Evolutionary conservation across 768 basidiomycete species (phyloP).

Genomic region (Boletus rex-veris): DNA sequence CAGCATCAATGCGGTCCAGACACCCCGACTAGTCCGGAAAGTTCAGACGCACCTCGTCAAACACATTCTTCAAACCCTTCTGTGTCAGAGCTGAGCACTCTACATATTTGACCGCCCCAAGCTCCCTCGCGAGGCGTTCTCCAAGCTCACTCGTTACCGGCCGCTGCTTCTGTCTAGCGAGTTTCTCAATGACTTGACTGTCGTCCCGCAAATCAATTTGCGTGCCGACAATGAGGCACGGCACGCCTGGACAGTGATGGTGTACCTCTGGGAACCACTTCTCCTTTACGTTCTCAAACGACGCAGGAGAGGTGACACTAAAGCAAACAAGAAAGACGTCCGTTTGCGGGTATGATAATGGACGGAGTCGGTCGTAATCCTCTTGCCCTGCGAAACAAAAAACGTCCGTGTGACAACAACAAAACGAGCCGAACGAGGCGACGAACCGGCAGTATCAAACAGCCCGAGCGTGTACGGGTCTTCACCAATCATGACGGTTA

Average conservation of each 20-base stretch:
- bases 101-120: slow-evolving; percentile 98
- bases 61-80: slow-evolving; percentile 99
- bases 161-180: slow-evolving; percentile 93
- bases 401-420: slow-evolving; percentile 6
- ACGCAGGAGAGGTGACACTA: slow-evolving; percentile 96
- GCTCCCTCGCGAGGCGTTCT: slow-evolving; percentile 91
- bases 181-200: slow-evolving; percentile 88
- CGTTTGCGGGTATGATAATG: slow-evolving; percentile 98
- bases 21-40: background rate
- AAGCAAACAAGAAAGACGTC: slow-evolving; percentile 99
- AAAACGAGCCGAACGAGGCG: background rate
- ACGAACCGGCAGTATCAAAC: slow-evolving; percentile 97
- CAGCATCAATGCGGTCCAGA: slow-evolving; percentile 7
- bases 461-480: slow-evolving; percentile 98
- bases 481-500: slow-evolving; percentile 99
- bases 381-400: slow-evolving; percentile 73
- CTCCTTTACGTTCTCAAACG: slow-evolving; percentile 99
- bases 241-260: slow-evolving; percentile 98
- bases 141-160: slow-evolving; percentile 87
- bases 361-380: slow-evolving; percentile 99
- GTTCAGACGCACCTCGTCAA: slow-evolving; percentile 81
- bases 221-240: slow-evolving; percentile 98
- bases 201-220: slow-evolving; percentile 98
- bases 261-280: slow-evolving; percentile 99
- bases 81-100: slow-evolving; percentile 99